Evolutionary conservation across 2,329 filamentous ascomycete genomes (phyloP), one percentile per base, ranked within the genome.

Genomic region (Colletotrichum australisinense): DNA sequence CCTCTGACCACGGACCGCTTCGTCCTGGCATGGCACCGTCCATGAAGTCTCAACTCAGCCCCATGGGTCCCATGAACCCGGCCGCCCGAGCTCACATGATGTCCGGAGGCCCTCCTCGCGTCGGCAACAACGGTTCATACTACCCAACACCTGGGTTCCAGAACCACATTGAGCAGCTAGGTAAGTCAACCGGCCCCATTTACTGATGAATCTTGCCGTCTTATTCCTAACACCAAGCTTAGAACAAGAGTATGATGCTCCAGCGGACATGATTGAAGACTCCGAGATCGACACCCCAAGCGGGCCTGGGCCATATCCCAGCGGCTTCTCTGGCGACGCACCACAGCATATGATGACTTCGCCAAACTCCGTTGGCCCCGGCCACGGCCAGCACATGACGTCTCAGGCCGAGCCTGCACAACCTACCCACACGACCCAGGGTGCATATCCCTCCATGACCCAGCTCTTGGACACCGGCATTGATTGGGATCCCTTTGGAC

Each of bases 181-280:
- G 96, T 93, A 95, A 94, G 95, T 88, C 89, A 80, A 83, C 89
- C 88, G 86, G n/a, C 79, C 8, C 26, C 56, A 56, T 26, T 81
- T 81, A 79, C 78, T 80, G 88, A 88, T 86, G 88, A 89, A 85
- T 87, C 90, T 82, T 91, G 88, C 89, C 59, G 88, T 91, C 88
- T 88, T 91, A 91, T 88, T 86, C 88, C 93, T 86, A 93, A 89
- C 88, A 81, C 85, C 83, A 91, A 84, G 86, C 88, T 87, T 87
- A 98, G 96, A 98, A 87, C 95, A 97, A 89, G 96, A 98, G 87
- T 98, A 98, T 85, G 95, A 98, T 82, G 93, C 94, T 68, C 94
- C 95, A 85, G 91, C 90, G 82, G 95, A 96, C 79, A 94, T 97
- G 88, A 91, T 97, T 82, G 95, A 98, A 79, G 94, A 97, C 74